Base-by-base conservation (phyloP, 2,329 filamentous ascomycete genomes). In the Aspergillus sp. region DNA sequence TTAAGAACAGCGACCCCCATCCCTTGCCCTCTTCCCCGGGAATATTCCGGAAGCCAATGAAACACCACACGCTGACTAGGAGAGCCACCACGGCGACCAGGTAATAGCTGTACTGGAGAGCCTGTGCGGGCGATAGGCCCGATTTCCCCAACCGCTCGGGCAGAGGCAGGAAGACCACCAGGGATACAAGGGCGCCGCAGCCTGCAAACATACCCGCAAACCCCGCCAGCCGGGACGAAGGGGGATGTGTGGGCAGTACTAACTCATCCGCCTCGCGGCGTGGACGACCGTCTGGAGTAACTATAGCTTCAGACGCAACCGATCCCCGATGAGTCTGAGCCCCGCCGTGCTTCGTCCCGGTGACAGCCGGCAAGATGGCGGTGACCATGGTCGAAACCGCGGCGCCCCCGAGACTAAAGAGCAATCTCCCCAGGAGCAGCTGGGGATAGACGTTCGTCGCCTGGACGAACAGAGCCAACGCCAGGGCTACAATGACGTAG, bases 341-440 rank as follows among this genome's bases (percentile, higher is more conserved):
- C 15, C 52, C 52, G 17, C 48, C 45, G 34, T 54, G 41, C 43
- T 56, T 57, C n/a, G n/a, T n/a, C 40, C 55, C 49, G 17, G 74
- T 74, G 60, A 82, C 76, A 16, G 71, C 79, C 1, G 91, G 91
- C 15, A 98, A 69, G 28, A 93, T 86, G 3, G 91, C 91, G 6
- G 91, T 96, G 13, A 98, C 91, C 91, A 98, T 98, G 1, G 91
- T 96, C 10, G 86, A 88, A 71, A 83, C 78, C 14, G 89, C 91
- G n/a, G 88, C 86, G 13, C 84, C 91, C 15, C 91, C 91, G 12
- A 95, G 48, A 44, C 88, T 91, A 61, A 98, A 98, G 34, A 93
- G 67, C 31, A 96, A 67, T 44, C 91, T 74, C 34, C 83, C 86
- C 26, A 95, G 65, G 34, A 96, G 66, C 45, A 98, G 67, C 56